phyloP scores from a whole-genome alignment of 2,329 filamentous ascomycete species.

The Achaetomium macrosporum region DNA sequence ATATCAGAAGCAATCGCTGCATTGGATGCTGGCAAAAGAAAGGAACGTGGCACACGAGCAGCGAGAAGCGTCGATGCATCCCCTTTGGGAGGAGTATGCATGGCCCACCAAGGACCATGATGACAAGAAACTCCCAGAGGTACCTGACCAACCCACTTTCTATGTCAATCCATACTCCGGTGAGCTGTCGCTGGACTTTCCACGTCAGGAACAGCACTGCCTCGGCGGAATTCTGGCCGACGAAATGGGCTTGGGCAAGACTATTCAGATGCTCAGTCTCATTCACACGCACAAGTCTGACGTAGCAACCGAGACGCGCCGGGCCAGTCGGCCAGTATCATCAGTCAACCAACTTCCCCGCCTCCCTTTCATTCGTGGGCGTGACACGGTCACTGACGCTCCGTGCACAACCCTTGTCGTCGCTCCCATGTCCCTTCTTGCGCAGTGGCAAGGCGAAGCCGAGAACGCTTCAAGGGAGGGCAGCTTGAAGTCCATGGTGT shows the following conservation, averaged over 20 bases:
- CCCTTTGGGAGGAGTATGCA: slow-evolving; percentile 89
- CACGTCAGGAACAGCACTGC: slow-evolving; percentile 89
- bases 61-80: slow-evolving; percentile 82
- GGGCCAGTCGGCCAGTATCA: slow-evolving; percentile 25
- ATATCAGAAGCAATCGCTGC: slow-evolving; percentile 89
- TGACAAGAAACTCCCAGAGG: slow-evolving; percentile 63
- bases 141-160: slow-evolving; percentile 66
- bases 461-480: slow-evolving; percentile 82
- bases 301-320: slow-evolving; percentile 36
- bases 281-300: slow-evolving; percentile 76
- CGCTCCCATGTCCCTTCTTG: slow-evolving; percentile 93
- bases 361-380: slow-evolving; percentile 49
- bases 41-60: slow-evolving; percentile 64
- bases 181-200: slow-evolving; percentile 86
- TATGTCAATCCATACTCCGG: slow-evolving; percentile 98
- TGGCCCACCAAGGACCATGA: slow-evolving; percentile 89
- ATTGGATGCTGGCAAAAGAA: slow-evolving; percentile 97
- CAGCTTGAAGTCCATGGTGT: slow-evolving; percentile 77
- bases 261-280: slow-evolving; percentile 94
- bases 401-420: slow-evolving; percentile 89
- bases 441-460: slow-evolving; percentile 95
- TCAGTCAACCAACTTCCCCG: slow-evolving; percentile 58
- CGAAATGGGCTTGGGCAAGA: slow-evolving; percentile 97
- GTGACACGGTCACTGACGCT: slow-evolving; percentile 54
- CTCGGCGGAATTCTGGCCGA: slow-evolving; percentile 90